Evolutionary conservation across 208 protist genomes (phyloP), one percentile per base, ranked within the genome.

Genomic region (Trypanosomatidae sp.): DNA sequence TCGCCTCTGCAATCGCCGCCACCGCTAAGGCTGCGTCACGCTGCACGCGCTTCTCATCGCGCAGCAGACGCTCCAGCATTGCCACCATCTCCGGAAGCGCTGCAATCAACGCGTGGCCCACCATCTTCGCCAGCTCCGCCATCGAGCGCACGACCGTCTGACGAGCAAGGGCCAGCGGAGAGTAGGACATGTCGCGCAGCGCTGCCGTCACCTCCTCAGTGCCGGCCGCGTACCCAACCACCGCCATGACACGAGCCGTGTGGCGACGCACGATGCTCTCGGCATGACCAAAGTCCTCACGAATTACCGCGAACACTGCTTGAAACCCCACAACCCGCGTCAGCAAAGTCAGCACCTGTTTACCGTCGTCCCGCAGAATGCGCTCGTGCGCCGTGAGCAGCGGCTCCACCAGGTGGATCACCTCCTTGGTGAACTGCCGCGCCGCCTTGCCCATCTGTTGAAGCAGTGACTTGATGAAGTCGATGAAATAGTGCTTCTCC

Each of bases 401-500:
- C 39, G 98, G 98, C 85, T 99, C 96, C 83, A 99, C 99, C 53
- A 99, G 98, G 47, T 99, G 96, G 0, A 99, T 88, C 73, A 99
- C 99, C 74, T 99, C 99, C 85, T 99, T 98, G 28, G 99, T 98
- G 62, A 98, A 99, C 13, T 95, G 91, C 17, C 97, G 87, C 12
- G 99, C 97, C 13, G 98, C 88, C 46, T 98, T 97, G 66, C 99
- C 98, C 41, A 99, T 87, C 73, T 99, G 97, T 69, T 98, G 98
- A 50, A 99, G 91, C n/a, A 99, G 91, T 50, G 98, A 85, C 88
- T 99, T 99, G 74, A 99, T 98, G 67, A 99, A 95, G 56, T 99
- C 99, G n/a, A 99, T 97, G 49, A 99, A 92, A 41, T 99, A 79
- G 90, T 99, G 99, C 73, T 99, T 83, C 88, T 99, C 98, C 86